These are phyloP conservation scores for Pseudogymnoascus destructans DNA, from an alignment of 2,329 filamentous ascomycete genomes.

Conservation along the genomic window DNA sequence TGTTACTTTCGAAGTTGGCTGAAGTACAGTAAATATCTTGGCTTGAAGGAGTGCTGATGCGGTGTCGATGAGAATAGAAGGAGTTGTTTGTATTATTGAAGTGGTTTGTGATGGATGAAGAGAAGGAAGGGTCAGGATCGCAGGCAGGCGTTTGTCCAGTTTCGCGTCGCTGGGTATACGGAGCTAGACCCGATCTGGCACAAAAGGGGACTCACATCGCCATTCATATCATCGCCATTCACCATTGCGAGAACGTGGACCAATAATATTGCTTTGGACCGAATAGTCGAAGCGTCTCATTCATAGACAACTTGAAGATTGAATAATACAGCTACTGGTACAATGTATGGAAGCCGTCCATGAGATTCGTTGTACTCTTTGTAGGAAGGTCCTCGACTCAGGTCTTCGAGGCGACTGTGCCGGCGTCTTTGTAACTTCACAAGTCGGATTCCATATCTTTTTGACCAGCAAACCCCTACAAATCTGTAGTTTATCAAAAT, in stretches of 20 bases:
- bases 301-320: background rate
- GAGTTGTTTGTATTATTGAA: constrained; percentile 7
- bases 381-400: background rate
- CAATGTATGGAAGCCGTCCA: background rate
- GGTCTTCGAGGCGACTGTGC: background rate
- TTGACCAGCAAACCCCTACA: background rate
- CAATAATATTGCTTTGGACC: background rate
- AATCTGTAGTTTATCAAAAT: background rate
- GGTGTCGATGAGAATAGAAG: constrained; percentile 6
- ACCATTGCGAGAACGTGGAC: background rate
- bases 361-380: background rate
- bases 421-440: background rate
- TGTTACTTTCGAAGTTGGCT: constrained; percentile 12
- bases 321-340: constrained; percentile 7
- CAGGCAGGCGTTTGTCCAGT: constrained; percentile 3
- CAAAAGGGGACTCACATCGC: constrained; percentile 1
- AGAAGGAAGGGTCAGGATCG: constrained; percentile 10
- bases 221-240: background rate
- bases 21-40: constrained; percentile 5
- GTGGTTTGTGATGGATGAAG: constrained; percentile 10
- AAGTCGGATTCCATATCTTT: background rate
- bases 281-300: background rate
- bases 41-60: constrained; percentile 4
- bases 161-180: constrained; percentile 5
- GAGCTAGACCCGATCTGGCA: background rate